Conservation (phyloP, 768 basidiomycete genomes). For the Steccherinum ochraceum region DNA sequence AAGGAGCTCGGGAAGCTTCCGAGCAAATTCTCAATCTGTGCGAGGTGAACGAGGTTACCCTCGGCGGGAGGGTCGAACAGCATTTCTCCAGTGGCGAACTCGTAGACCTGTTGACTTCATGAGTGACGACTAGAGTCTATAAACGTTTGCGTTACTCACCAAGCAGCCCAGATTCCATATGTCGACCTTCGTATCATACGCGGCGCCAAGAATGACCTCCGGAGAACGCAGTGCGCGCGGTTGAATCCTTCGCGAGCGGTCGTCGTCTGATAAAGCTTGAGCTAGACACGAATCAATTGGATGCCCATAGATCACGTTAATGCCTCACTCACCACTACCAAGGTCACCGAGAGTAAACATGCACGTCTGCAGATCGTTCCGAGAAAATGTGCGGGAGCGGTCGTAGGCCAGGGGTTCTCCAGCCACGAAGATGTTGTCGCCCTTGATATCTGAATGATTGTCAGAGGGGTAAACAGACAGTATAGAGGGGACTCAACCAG, state of each 20-base stretch:
- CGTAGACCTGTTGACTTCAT: not conserved
- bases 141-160: not conserved
- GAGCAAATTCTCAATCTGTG: not conserved
- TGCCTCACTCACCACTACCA: no score
- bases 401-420: not conserved
- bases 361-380: not conserved
- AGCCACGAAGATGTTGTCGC: constrained; percentile 3
- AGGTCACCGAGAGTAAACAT: not conserved
- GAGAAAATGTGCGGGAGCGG: not conserved
- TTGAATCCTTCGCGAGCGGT: not conserved
- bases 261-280: not conserved
- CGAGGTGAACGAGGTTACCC: not conserved
- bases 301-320: not conserved
- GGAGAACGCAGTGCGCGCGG: constrained; percentile 3
- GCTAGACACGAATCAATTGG: not conserved
- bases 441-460: constrained; percentile 8
- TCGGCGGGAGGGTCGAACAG: constrained; percentile 2
- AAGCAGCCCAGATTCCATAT: constrained; percentile 7
- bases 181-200: constrained; percentile 2
- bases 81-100: not conserved
- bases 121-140: not conserved
- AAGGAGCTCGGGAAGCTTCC: not conserved
- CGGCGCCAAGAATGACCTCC: constrained; percentile 1
- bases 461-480: no score
- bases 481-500: no score